Evolutionary conservation across 2,329 filamentous ascomycete genomes (phyloP).

Genomic region (Chrysosporium keratinophilum): DNA sequence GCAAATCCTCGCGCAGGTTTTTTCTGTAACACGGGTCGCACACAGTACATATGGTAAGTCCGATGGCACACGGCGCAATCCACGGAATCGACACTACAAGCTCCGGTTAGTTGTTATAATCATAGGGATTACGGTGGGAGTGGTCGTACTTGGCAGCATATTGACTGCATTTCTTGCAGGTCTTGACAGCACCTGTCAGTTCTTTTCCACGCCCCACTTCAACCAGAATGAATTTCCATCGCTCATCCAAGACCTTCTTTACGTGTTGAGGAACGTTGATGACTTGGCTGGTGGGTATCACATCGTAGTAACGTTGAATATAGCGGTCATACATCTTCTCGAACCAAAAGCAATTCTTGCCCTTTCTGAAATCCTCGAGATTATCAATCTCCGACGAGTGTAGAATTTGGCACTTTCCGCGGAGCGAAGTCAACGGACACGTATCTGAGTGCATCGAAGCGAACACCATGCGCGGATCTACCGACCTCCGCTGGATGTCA

Average conservation of each 20-base stretch:
- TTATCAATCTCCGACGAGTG: conserved; percentile 79
- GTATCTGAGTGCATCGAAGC: conserved; percentile 98
- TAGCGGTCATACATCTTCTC: conserved; percentile 97
- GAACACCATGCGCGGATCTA: conserved; percentile 83
- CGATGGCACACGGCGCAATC: conserved; percentile 91
- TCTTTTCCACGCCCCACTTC: conserved; percentile 92
- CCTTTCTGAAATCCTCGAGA: conserved; percentile 73
- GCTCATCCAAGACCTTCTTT: conserved; percentile 88
- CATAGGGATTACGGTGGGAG: not conserved
- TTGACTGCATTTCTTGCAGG: conserved; percentile 80
- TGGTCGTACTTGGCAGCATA: conserved; percentile 76
- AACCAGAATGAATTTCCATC: conserved; percentile 92
- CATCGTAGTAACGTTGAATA: conserved; percentile 95
- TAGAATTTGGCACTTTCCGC: conserved; percentile 83
- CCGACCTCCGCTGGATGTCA: conserved; percentile 84
- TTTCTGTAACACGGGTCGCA: conserved; percentile 80
- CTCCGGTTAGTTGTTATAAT: conserved; percentile 21
- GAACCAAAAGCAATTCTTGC: conserved; percentile 85
- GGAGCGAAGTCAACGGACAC: conserved; percentile 80
- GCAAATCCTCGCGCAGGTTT: conserved; percentile 96
- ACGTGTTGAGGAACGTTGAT: conserved; percentile 94
- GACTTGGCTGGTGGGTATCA: conserved; percentile 81
- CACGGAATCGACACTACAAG: conserved; percentile 72
- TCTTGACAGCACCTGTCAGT: conserved; percentile 88
- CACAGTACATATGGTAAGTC: conserved; percentile 98